Evolutionary conservation across 2,329 filamentous ascomycete species (phyloP).

Genomic region (Arachnomyces sp.): DNA sequence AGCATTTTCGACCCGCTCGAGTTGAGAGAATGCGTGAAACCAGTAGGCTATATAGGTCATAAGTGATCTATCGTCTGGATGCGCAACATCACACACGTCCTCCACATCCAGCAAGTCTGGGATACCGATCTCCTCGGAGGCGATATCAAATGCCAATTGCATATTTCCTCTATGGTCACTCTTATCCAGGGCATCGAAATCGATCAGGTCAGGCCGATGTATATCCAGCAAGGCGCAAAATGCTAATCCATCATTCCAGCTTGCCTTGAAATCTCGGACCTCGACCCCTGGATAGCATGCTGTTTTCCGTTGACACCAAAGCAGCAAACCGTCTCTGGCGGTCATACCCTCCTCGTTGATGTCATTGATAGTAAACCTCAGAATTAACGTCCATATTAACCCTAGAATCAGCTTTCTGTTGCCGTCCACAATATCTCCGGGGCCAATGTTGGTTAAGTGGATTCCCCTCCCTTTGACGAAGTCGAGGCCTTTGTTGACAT

Average conservation of each 20-base stretch:
- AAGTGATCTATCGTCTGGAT: conserved; percentile 89
- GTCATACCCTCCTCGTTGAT: conserved; percentile 98
- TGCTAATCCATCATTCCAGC: conserved; percentile 95
- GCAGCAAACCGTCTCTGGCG: conserved; percentile 84
- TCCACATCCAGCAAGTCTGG: conserved; percentile 93
- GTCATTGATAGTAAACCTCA: conserved; percentile 96
- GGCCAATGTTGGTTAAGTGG: conserved; percentile 96
- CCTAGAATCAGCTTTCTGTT: conserved; percentile 97
- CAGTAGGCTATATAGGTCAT: conserved; percentile 99
- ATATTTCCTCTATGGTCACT: conserved; percentile 92
- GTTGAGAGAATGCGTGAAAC: conserved; percentile 99
- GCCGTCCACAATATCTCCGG: conserved; percentile 95
- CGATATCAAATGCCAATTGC: conserved; percentile 95
- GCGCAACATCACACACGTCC: conserved; percentile 92
- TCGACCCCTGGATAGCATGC: conserved; percentile 97
- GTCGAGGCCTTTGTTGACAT: conserved; percentile 90
- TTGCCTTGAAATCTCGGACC: conserved; percentile 86
- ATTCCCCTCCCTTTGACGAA: conserved; percentile 88
- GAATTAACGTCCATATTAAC: conserved; percentile 96
- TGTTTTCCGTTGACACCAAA: conserved; percentile 98
- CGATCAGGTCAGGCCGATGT: conserved; percentile 91
- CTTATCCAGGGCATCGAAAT: conserved; percentile 93
- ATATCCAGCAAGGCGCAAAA: conserved; percentile 97
- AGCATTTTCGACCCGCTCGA: conserved; percentile 97
- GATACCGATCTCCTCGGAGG: conserved; percentile 92